Evolutionary conservation across 169 alveolate species (phyloP).

Genomic region (Plasmodium gaboni): DNA sequence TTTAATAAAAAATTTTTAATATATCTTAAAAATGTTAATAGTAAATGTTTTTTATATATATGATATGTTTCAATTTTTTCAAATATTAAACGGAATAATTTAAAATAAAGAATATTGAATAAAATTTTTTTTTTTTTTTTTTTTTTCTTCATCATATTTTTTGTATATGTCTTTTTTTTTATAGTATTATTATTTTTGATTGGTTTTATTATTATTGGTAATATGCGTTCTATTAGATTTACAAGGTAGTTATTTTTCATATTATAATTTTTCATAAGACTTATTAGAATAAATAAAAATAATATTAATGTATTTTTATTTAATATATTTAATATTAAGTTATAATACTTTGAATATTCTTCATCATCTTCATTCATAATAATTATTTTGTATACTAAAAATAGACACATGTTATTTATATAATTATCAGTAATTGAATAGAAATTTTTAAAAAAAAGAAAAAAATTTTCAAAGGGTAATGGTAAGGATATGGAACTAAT

Average conservation of each 20-base stretch:
- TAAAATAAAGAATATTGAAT: conserved; percentile 56
- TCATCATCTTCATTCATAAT: conserved; percentile 68
- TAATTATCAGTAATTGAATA: conserved; percentile 25
- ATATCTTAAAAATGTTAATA: conserved; percentile 41
- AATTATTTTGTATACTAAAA: conserved; percentile 44
- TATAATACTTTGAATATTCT: conserved; percentile 45
- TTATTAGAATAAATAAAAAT: conserved; percentile 41
- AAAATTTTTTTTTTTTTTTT: background rate
- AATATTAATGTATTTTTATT: conserved; percentile 20
- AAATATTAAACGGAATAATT: conserved; percentile 37
- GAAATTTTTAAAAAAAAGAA: conserved; percentile 36
- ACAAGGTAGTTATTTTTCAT: conserved; percentile 12
- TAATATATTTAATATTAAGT: conserved; percentile 19
- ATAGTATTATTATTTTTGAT: no score
- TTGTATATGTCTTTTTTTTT: background rate
- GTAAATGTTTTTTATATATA: conserved; percentile 41
- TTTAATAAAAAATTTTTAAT: conserved; percentile 62
- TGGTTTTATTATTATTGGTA: conserved; percentile 28
- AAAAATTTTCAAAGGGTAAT: conserved; percentile 21
- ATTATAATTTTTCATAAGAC: conserved; percentile 25
- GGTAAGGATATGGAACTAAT: background rate
- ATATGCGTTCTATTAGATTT: conserved; percentile 44
- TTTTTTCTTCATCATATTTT: background rate
- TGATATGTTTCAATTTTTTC: conserved; percentile 28
- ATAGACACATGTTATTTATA: conserved; percentile 21